A percentile compares a stretch with the other conserved stretches of the same genome.
phyloP scores from a whole-genome alignment of 2,329 filamentous ascomycete genomes.

The Colletotrichum lupini region DNA sequence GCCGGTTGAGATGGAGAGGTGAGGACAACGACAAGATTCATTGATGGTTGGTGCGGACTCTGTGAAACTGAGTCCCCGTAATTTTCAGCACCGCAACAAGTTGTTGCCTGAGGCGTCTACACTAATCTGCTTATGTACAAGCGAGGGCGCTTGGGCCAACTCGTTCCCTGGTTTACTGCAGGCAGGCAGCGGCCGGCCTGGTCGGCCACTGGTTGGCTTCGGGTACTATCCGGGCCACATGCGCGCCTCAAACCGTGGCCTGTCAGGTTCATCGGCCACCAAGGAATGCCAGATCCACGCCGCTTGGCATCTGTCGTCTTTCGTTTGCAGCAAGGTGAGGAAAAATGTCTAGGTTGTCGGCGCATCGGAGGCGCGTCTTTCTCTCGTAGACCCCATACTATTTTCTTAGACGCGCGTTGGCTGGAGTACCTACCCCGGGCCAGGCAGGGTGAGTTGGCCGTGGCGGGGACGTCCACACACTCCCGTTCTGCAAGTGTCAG shows the following conservation, averaged over 20 bases:
- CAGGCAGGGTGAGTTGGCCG: slow-evolving; percentile 27
- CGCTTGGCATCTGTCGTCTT: slow-evolving; percentile 23
- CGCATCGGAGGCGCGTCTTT: slow-evolving; percentile 11
- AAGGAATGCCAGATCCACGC: slow-evolving; percentile 28
- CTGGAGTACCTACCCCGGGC: slow-evolving; percentile 17
- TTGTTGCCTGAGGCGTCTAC: slow-evolving; percentile 41
- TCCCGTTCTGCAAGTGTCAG: slow-evolving; percentile 24
- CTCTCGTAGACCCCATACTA: not conserved
- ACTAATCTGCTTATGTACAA: slow-evolving; percentile 30
- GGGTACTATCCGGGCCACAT: slow-evolving; percentile 14
- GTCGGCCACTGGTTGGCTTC: slow-evolving; percentile 14
- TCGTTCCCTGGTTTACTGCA: slow-evolving; percentile 17
- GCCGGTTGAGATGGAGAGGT: slow-evolving; percentile 62
- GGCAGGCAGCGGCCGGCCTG: slow-evolving; percentile 11
- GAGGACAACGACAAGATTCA: slow-evolving; percentile 63
- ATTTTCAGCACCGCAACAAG: slow-evolving; percentile 53
- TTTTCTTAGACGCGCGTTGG: slow-evolving; percentile 11
- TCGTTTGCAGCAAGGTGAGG: not conserved
- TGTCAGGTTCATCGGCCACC: slow-evolving; percentile 11
- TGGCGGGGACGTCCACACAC: slow-evolving; percentile 17
- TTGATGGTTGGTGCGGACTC: slow-evolving; percentile 57
- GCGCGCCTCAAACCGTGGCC: slow-evolving; percentile 4
- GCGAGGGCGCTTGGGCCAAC: slow-evolving; percentile 30
- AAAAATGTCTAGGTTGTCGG: not conserved
- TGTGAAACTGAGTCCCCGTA: slow-evolving; percentile 50